Conservation (phyloP, 2,329 filamentous ascomycete species). For the Arthrinium phaeospermum region DNA sequence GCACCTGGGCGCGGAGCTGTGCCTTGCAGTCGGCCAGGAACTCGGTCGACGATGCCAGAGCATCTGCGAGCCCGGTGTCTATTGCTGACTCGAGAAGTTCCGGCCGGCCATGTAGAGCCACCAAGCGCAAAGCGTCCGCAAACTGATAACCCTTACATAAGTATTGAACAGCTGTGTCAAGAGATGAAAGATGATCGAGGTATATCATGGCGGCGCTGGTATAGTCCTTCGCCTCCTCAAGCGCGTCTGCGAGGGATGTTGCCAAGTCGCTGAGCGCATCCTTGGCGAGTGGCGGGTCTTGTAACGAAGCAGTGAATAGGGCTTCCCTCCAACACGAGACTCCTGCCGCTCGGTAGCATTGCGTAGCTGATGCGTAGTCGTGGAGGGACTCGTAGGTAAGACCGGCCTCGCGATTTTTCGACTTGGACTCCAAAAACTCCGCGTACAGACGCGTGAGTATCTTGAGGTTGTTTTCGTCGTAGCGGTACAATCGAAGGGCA, state of each 20-base stretch:
- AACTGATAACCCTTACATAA: constrained; percentile 90
- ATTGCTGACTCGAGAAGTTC: constrained; percentile 72
- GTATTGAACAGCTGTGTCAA: constrained; percentile 72
- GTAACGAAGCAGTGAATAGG: constrained; percentile 77
- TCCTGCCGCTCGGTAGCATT: constrained; percentile 83
- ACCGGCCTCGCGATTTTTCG: constrained; percentile 83
- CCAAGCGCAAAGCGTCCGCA: constrained; percentile 83
- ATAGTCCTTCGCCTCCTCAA: constrained; percentile 86
- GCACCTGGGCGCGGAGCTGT: constrained; percentile 84
- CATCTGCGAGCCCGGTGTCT: constrained; percentile 80
- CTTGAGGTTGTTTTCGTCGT: constrained; percentile 70
- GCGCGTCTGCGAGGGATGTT: constrained; percentile 74
- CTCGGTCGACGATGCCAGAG: constrained; percentile 83
- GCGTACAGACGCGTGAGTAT: constrained; percentile 81
- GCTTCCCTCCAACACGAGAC: constrained; percentile 85
- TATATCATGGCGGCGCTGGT: constrained; percentile 79
- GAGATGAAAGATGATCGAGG: constrained; percentile 77
- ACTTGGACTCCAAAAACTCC: constrained; percentile 73
- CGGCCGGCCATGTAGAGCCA: constrained; percentile 63
- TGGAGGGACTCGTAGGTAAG: constrained; percentile 87
- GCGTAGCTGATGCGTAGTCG: constrained; percentile 75
- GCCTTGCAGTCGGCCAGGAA: constrained; percentile 90
- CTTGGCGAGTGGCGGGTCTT: constrained; percentile 62
- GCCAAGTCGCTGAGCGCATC: constrained; percentile 72
- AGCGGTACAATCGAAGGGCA: constrained; percentile 83